Percentiles rank a stretch among this genome's conserved stretches.
These are phyloP conservation scores for Xylaria venustula DNA, from an alignment of 495 filamentous ascomycete species.

Conservation along the genomic window DNA sequence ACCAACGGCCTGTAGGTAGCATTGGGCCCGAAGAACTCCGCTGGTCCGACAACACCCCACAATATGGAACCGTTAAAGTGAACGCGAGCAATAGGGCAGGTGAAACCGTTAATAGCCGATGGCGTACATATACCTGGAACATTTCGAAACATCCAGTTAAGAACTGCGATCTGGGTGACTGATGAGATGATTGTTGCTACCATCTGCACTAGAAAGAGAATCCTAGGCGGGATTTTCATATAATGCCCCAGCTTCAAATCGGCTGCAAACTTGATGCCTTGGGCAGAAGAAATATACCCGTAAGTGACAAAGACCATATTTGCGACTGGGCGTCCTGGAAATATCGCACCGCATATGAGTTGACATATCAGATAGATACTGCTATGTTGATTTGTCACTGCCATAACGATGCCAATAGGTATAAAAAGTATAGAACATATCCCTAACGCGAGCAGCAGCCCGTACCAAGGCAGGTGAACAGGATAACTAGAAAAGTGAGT, in stretches of 20 bases:
- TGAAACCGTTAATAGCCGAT: conserved; percentile 78
- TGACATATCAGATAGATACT: conserved; percentile 82
- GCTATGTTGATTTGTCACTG: conserved; percentile 79
- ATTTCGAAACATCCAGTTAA: conserved; percentile 86
- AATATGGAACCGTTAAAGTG: conserved; percentile 89
- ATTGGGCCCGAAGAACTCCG: conserved; percentile 70
- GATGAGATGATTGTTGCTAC: conserved; percentile 75
- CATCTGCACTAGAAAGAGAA: conserved; percentile 79
- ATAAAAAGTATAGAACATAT: conserved; percentile 75
- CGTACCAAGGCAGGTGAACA: conserved; percentile 74
- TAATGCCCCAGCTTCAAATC: conserved; percentile 89
- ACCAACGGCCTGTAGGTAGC: conserved; percentile 68
- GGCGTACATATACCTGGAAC: conserved; percentile 76
- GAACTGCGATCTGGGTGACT: conserved; percentile 74
- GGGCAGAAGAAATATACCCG: conserved; percentile 75
- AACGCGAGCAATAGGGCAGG: conserved; percentile 81
- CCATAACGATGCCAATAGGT: conserved; percentile 81
- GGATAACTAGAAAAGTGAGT: conserved; percentile 54
- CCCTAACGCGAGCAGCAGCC: conserved; percentile 68
- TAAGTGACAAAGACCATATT: conserved; percentile 91
- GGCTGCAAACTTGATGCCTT: conserved; percentile 82
- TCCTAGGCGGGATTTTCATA: conserved; percentile 87
- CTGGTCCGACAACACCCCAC: conserved; percentile 83
- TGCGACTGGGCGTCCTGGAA: conserved; percentile 78
- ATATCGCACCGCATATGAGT: conserved; percentile 73